Conservation (phyloP, 2,329 filamentous ascomycete genomes). For the Alternaria burnsii region DNA sequence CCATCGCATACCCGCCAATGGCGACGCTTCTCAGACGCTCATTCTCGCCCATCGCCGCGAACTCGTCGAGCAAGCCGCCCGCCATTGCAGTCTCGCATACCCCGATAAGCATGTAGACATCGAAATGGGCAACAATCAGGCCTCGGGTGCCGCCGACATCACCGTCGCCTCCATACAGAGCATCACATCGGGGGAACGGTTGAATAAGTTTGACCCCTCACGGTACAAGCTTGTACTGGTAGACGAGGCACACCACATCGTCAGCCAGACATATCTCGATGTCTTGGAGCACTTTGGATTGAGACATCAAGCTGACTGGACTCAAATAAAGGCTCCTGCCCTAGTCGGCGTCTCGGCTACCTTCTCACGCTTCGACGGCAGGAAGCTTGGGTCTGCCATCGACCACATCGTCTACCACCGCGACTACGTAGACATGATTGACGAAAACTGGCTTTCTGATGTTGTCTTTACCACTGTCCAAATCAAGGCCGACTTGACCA, state of each 20-base stretch:
- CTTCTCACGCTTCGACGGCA: constrained; percentile 80
- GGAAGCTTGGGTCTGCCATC: constrained; percentile 82
- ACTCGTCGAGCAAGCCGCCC: constrained; percentile 90
- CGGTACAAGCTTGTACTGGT: constrained; percentile 91
- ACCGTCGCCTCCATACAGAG: constrained; percentile 91
- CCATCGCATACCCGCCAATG: constrained; percentile 70
- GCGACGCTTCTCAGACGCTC: constrained; percentile 76
- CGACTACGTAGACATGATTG: constrained; percentile 81
- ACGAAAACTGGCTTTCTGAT: constrained; percentile 88
- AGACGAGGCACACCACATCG: constrained; percentile 97
- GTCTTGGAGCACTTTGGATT: constrained; percentile 82
- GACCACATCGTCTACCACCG: constrained; percentile 98
- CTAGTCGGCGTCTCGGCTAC: constrained; percentile 91
- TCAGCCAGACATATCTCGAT: constrained; percentile 79
- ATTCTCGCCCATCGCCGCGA: constrained; percentile 93
- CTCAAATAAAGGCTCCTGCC: constrained; percentile 50
- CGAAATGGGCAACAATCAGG: constrained; percentile 84
- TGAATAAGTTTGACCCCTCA: constrained; percentile 81
- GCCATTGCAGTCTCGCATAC: constrained; percentile 82
- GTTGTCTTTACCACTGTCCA: constrained; percentile 94
- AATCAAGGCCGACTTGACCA: constrained; percentile 80
- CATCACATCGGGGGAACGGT: constrained; percentile 76
- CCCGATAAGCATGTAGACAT: constrained; percentile 84
- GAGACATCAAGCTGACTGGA: constrained; percentile 56
- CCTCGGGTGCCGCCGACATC: constrained; percentile 85